Evolutionary conservation across 345 rosid genomes (phyloP).

Genomic region (Citrus mangshanensis): DNA sequence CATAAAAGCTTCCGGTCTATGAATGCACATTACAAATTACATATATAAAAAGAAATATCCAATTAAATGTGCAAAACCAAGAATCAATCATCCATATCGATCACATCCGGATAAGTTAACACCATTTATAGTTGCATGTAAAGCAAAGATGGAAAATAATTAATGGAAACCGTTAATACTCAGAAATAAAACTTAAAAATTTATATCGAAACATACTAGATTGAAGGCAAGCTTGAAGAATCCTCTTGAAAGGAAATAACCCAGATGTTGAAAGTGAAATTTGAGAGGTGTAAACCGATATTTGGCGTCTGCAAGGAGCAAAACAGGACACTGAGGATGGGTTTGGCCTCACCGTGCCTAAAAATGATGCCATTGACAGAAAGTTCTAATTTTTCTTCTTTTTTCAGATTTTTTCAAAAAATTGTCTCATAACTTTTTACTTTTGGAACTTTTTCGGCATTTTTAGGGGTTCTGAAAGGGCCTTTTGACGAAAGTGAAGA

Average conservation of each 20-base stretch:
- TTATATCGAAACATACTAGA: slow-evolving; percentile 41
- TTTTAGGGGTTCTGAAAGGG: not conserved
- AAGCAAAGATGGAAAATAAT: not conserved
- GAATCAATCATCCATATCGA: not conserved
- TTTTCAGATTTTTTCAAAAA: not conserved
- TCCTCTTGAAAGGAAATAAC: slow-evolving; percentile 41
- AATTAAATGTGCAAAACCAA: not conserved
- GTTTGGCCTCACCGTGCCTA: slow-evolving; percentile 37
- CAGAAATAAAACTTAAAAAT: not conserved
- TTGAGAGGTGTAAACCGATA: slow-evolving; percentile 22
- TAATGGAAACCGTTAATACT: not conserved
- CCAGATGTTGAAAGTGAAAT: slow-evolving; percentile 30
- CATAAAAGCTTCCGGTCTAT: not conserved
- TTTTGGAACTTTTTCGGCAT: not conserved
- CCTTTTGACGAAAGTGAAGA: not conserved
- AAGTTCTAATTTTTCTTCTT: not conserved
- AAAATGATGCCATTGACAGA: slow-evolving; percentile 40
- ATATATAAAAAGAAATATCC: not conserved
- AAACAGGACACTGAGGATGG: slow-evolving; percentile 33
- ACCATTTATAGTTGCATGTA: not conserved
- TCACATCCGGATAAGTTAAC: slow-evolving; percentile 1
- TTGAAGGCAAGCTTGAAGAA: slow-evolving; percentile 46
- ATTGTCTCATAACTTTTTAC: not conserved
- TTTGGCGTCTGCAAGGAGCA: slow-evolving; percentile 33
- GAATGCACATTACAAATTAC: not conserved